A percentile compares a stretch with the other conserved stretches of the same genome.
These are phyloP conservation scores for Aspergillus coremiiformis DNA, from an alignment of 495 filamentous ascomycete genomes.

Conservation along the genomic window DNA sequence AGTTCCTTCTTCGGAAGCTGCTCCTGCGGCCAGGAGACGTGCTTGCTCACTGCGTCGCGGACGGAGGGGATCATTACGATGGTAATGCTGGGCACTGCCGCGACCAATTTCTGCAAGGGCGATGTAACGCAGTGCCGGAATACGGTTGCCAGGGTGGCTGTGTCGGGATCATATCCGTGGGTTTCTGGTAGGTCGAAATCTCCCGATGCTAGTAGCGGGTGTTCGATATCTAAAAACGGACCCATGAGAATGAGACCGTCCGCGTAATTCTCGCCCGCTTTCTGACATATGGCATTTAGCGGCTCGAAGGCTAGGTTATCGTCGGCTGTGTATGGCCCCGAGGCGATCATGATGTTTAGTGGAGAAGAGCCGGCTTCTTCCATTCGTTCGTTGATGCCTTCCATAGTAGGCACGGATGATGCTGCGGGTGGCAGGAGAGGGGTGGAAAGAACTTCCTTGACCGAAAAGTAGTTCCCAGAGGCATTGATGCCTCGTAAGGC, in stretches of 20 bases:
- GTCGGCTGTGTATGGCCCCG: constrained; percentile 87
- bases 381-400: constrained; percentile 58
- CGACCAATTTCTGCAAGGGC: constrained; percentile 55
- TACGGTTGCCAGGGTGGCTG: constrained; percentile 68
- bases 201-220: constrained; percentile 79
- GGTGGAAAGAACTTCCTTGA: constrained; percentile 65
- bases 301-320: constrained; percentile 86
- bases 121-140: constrained; percentile 74
- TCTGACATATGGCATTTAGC: constrained; percentile 68
- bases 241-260: constrained; percentile 79
- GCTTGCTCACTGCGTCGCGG: constrained; percentile 74
- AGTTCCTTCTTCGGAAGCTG: constrained; percentile 62
- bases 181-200: constrained; percentile 84
- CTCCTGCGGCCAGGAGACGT: constrained; percentile 90
- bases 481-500: constrained; percentile 81
- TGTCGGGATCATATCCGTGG: constrained; percentile 61
- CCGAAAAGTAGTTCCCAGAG: constrained; percentile 74
- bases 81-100: constrained; percentile 63
- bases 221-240: constrained; percentile 84
- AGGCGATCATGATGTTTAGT: constrained; percentile 66
- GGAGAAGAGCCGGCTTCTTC: constrained; percentile 54
- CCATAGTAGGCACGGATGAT: constrained; percentile 51
- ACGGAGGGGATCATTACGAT: constrained; percentile 80
- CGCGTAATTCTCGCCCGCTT: constrained; percentile 63
- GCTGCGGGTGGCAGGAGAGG: constrained; percentile 65